Conservation (phyloP, 2,329 filamentous ascomycete genomes). For the Neofusicoccum umdonicola region DNA sequence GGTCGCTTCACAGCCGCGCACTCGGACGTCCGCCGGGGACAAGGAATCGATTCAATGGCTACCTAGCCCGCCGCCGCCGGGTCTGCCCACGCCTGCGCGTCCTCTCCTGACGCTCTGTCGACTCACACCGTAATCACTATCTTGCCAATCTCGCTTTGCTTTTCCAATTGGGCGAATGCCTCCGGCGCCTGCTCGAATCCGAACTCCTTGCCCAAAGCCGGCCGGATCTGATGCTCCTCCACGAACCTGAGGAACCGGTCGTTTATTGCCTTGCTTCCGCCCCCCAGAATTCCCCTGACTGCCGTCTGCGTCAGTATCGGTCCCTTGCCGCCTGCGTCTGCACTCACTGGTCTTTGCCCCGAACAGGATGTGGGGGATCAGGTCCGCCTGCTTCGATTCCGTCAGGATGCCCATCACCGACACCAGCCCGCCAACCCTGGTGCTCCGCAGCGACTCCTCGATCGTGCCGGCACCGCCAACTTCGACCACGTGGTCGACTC, state of each 20-base stretch:
- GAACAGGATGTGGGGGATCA: conserved; percentile 22
- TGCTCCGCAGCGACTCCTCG: conserved; percentile 45
- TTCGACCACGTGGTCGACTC: conserved; percentile 45
- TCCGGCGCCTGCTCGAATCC: conserved; percentile 21
- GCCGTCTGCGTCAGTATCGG: neutral
- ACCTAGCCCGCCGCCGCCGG: no score
- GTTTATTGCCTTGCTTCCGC: conserved; percentile 22
- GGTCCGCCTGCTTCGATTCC: conserved; percentile 16
- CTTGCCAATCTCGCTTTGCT: conserved; percentile 26
- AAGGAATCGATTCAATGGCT: no score
- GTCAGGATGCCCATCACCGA: conserved; percentile 46
- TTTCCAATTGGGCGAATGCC: conserved; percentile 24
- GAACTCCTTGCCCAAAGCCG: conserved; percentile 24
- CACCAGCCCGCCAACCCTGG: conserved; percentile 47
- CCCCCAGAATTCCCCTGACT: conserved; percentile 4
- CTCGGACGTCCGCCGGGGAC: neutral
- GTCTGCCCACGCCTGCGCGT: no score
- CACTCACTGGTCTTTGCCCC: conserved; percentile 23
- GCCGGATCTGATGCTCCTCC: conserved; percentile 24
- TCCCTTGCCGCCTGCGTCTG: neutral
- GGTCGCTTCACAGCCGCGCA: neutral
- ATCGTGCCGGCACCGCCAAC: conserved; percentile 43
- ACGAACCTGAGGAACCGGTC: conserved; percentile 24
- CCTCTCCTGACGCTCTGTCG: no score
- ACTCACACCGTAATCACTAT: conserved; percentile 22